Percentiles rank a stretch among this genome's conserved stretches.
Evolutionary conservation across 2,329 filamentous ascomycete species (phyloP).

Genomic region (Claviceps digitariae): DNA sequence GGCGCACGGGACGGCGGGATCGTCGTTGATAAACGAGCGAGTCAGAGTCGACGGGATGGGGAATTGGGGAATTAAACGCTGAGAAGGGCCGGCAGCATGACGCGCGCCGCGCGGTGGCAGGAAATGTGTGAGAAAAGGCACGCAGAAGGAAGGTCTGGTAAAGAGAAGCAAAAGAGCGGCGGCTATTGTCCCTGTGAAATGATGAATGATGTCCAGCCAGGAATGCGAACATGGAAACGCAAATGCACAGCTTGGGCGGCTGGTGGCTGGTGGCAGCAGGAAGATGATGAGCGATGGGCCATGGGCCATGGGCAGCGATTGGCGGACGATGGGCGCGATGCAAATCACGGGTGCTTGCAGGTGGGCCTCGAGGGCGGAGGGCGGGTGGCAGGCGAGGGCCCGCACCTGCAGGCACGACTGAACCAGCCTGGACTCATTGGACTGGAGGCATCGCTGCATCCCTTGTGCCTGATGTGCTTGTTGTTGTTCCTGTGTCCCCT

Average conservation of each 20-base stretch:
- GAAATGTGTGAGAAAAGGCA: not conserved
- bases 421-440: not conserved
- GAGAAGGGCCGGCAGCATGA: not conserved
- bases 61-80: not conserved
- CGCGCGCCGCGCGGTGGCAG: slow-evolving; percentile 2
- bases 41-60: not conserved
- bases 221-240: no score
- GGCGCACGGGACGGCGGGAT: not conserved
- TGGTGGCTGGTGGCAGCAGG: no score
- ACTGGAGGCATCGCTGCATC: not conserved
- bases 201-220: not conserved
- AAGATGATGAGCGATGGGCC: no score
- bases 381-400: no score
- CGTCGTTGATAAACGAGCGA: not conserved
- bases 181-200: slow-evolving; percentile 3
- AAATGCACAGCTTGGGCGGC: not conserved
- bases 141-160: no score
- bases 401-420: not conserved
- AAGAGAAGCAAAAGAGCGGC: not conserved
- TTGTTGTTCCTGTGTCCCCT: no score
- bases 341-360: no score
- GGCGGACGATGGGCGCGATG: not conserved
- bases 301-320: not conserved
- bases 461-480: no score
- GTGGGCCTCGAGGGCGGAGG: no score